phyloP scores from a whole-genome alignment of 2,329 filamentous ascomycete species.

The Alternaria panax region DNA sequence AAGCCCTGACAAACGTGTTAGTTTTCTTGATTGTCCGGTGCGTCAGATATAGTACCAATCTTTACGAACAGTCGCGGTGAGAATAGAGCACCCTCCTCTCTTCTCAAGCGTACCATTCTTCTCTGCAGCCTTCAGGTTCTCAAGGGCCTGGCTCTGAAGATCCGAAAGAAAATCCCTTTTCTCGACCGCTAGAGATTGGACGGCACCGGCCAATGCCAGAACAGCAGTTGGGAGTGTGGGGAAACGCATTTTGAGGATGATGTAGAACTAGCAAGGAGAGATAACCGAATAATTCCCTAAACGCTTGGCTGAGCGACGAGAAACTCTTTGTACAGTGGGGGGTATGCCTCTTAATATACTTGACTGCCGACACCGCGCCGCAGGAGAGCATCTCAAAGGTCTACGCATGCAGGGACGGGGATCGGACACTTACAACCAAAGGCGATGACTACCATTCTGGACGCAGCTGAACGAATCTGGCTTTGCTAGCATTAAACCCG shows the following conservation, averaged over 20 bases:
- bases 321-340: background rate
- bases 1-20: background rate
- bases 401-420: conserved; percentile 9
- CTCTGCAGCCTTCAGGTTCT: conserved; percentile 15
- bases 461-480: background rate
- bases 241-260: conserved; percentile 11
- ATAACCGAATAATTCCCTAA: too few species aligned
- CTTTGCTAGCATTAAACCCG: background rate
- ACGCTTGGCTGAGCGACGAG: background rate
- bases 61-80: conserved; percentile 17
- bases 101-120: conserved; percentile 9
- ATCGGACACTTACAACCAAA: conserved; percentile 1
- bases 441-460: background rate
- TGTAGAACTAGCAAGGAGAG: background rate
- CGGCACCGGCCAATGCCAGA: conserved; percentile 16
- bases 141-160: conserved; percentile 22
- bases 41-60: conserved; percentile 19
- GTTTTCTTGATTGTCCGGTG: background rate
- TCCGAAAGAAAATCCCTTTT: conserved; percentile 18
- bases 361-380: background rate
- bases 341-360: conserved; percentile 1
- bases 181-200: conserved; percentile 14
- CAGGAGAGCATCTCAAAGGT: background rate
- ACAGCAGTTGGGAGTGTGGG: conserved; percentile 2
- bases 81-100: conserved; percentile 11